phyloP scores from a whole-genome alignment of 2,329 filamentous ascomycete species.

The Lachnum nothofagi region DNA sequence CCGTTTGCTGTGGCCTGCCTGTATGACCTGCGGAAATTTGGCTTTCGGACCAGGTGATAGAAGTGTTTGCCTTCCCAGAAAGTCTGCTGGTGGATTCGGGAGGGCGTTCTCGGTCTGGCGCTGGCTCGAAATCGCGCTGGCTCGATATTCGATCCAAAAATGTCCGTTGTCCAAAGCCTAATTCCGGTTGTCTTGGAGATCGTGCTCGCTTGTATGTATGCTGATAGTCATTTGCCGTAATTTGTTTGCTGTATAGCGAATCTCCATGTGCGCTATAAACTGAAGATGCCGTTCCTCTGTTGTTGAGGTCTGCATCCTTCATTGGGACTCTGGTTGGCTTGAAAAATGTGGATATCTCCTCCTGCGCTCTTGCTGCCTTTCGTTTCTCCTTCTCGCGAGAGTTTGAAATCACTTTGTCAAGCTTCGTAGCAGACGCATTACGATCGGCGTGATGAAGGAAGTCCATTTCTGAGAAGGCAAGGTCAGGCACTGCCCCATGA shows the following conservation, averaged over 20 bases:
- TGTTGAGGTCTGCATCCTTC: slow-evolving; percentile 10
- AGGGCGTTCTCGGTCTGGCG: neutral
- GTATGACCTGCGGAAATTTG: slow-evolving; percentile 16
- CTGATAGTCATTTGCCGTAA: neutral
- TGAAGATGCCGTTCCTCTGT: neutral
- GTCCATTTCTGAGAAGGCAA: slow-evolving; percentile 49
- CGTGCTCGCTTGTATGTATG: neutral
- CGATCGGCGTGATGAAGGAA: slow-evolving; percentile 36
- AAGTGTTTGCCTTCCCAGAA: slow-evolving; percentile 18
- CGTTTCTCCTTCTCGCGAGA: slow-evolving; percentile 25
- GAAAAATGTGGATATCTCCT: slow-evolving; percentile 31
- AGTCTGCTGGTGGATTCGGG: slow-evolving; percentile 3
- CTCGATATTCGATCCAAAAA: neutral
- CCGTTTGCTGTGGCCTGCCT: neutral
- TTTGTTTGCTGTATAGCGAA: slow-evolving; percentile 5
- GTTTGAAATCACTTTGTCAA: slow-evolving; percentile 28
- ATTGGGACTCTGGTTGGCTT: slow-evolving; percentile 18
- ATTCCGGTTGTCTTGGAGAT: neutral
- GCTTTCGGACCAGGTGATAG: slow-evolving; percentile 28
- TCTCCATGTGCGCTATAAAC: slow-evolving; percentile 1
- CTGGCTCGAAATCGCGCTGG: neutral
- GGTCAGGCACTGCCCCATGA: slow-evolving; percentile 43
- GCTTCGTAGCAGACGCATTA: slow-evolving; percentile 17
- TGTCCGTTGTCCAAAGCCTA: slow-evolving; percentile 1
- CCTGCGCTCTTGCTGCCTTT: slow-evolving; percentile 16